Evolutionary conservation across 495 filamentous ascomycete genomes (phyloP), one percentile per base, ranked within the genome.

Genomic region (Penicillium nucicola): DNA sequence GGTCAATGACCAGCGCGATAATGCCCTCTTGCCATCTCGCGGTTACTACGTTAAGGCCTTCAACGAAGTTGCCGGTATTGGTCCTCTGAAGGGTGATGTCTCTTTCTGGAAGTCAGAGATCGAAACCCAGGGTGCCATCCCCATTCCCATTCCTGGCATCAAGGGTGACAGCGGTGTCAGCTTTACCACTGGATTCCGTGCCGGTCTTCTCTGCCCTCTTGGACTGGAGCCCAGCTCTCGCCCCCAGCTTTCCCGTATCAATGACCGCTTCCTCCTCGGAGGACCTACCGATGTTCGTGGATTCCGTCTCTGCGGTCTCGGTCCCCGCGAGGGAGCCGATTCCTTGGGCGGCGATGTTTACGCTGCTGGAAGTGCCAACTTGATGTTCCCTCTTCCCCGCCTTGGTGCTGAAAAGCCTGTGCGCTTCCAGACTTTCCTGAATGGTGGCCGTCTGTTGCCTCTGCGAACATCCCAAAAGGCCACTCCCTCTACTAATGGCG

Each of bases 271-370:
- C 76, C 81, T 86, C 43, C 89, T 98, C 33, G 93, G 93, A 38
- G 93, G 95, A 0, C 92, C 93, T 0, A 95, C 90, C 17, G 90
- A 96, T 63, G 89, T 98, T 23, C 87, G 93, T 42, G 93, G 92
- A 5, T 98, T 97, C 78, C 86, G 88, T 23, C 79, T 96, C 32
- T 85, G 82, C 17, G 95, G 95, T 4, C 76, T 97, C 12, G 93
- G 93, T 11, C 90, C 92, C 4, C 87, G 82, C 53, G 93, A 97
- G 60, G 87, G 89, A 3, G 52, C 65, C 11, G 93, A 97, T 68
- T 82, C 90, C 3, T 83, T 96, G 4, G 93, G 93, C 12, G 93
- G 93, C 4, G 93, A 98, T 67, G 72, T 95, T 7, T 97, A 90
- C 61, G 85, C 90, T 32, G 92, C 95, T 9, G 91, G 85, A 12